A percentile compares a stretch with the other conserved stretches of the same genome.
These are phyloP conservation scores for Cyanophora paradoxa DNA, from an alignment of 78 protist genomes.

Conservation along the genomic window DNA sequence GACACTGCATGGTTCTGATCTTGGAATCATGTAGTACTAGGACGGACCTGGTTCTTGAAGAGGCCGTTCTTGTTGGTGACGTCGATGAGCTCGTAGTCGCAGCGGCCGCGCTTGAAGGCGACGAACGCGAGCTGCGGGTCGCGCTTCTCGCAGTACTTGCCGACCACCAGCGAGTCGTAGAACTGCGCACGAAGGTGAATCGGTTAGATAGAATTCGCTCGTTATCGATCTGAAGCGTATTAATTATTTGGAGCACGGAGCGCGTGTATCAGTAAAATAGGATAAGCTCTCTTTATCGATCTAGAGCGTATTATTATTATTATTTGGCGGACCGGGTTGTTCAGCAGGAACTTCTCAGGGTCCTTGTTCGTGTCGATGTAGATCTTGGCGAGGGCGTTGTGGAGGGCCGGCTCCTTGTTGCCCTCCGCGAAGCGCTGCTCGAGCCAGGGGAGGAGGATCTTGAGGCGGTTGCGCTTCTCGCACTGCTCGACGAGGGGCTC, in stretches of 20 bases:
- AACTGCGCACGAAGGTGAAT: too few relatives aligned
- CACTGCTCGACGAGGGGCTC: constrained; percentile 87
- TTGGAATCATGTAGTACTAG: not conserved
- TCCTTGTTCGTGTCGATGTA: constrained; percentile 85
- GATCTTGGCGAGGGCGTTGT: constrained; percentile 98
- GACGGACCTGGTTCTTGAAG: constrained; percentile 79
- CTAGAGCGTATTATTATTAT: too few relatives aligned
- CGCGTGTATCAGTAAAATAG: too few relatives aligned
- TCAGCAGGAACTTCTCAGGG: constrained; percentile 88
- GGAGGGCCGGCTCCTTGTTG: constrained; percentile 81
- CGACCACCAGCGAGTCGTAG: constrained; percentile 84
- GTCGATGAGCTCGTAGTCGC: constrained; percentile 92
- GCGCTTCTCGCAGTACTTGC: constrained; percentile 94
- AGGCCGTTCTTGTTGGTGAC: constrained; percentile 89
- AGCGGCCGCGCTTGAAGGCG: constrained; percentile 83
- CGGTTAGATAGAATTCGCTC: too few relatives aligned
- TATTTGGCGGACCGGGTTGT: constrained; percentile 75
- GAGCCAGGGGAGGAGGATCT: constrained; percentile 91
- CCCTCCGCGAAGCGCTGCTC: constrained; percentile 84
- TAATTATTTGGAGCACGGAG: too few relatives aligned
- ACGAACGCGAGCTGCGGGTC: constrained; percentile 95
- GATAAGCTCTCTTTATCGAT: too few relatives aligned
- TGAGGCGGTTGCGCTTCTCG: constrained; percentile 94
- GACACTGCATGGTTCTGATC: not conserved
- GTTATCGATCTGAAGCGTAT: too few relatives aligned